phyloP scores from a whole-genome alignment of 2,329 filamentous ascomycete species.

The Exophiala viscosa region DNA sequence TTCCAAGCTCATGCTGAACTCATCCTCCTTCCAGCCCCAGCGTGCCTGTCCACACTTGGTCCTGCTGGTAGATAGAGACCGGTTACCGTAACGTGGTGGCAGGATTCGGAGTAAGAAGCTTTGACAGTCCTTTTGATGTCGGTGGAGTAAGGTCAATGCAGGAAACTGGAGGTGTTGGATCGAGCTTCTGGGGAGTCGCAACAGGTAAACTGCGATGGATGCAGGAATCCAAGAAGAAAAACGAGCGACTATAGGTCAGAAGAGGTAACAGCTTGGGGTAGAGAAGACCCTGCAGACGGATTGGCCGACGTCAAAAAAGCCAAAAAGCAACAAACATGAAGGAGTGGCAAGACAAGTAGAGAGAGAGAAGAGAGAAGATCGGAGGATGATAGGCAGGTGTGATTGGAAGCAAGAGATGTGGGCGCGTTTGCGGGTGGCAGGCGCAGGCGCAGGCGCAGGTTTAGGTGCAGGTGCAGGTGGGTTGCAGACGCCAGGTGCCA shows the following conservation, averaged over 20 bases:
- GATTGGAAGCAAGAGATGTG: conserved; percentile 33
- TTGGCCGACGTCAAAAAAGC: conserved; percentile 12
- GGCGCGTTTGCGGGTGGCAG: not conserved
- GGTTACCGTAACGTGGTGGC: conserved; percentile 1
- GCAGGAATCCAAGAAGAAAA: conserved; percentile 19
- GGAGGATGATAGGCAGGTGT: conserved; percentile 26
- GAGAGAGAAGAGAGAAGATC: conserved; percentile 27
- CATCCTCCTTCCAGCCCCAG: conserved; percentile 14
- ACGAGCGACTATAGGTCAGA: conserved; percentile 27
- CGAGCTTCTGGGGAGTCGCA: not conserved
- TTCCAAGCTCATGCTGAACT: conserved; percentile 29
- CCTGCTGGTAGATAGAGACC: conserved; percentile 60
- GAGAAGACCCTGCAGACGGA: conserved; percentile 11
- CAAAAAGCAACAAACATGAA: conserved; percentile 29
- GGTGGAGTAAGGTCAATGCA: conserved; percentile 10
- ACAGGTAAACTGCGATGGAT: conserved; percentile 6
- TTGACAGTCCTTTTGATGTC: not conserved
- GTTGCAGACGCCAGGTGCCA: not conserved
- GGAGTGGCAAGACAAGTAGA: conserved; percentile 18
- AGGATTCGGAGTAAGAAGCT: conserved; percentile 10
- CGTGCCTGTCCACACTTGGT: conserved; percentile 81
- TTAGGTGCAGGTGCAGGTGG: not conserved
- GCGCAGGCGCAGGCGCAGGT: no score
- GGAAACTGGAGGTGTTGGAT: conserved; percentile 2
- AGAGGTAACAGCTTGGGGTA: conserved; percentile 8